phyloP scores from a whole-genome alignment of 768 basidiomycete species.

The Boletus sensibilis region DNA sequence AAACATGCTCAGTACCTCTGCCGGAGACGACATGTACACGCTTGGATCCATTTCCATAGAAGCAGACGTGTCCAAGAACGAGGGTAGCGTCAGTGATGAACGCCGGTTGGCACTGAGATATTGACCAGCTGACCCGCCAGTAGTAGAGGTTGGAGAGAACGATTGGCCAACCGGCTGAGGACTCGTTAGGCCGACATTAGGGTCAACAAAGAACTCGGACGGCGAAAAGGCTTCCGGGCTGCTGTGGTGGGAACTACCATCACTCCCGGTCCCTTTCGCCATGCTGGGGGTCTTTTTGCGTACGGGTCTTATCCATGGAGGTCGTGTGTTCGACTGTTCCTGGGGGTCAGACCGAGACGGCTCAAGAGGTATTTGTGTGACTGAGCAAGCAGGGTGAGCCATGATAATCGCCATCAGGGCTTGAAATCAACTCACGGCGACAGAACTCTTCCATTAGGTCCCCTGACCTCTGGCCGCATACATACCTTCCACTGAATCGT shows the following conservation, averaged over 20 bases:
- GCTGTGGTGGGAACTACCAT: slow-evolving; percentile 43
- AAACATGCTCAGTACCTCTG: slow-evolving; percentile 64
- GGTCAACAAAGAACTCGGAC: slow-evolving; percentile 61
- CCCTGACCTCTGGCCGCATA: slow-evolving; percentile 86
- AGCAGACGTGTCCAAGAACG: slow-evolving; percentile 30
- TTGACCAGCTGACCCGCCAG: slow-evolving; percentile 14
- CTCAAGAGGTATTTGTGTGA: slow-evolving; percentile 86
- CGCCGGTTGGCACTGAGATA: slow-evolving; percentile 28
- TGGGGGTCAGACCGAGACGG: slow-evolving; percentile 52
- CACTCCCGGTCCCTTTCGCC: slow-evolving; percentile 46
- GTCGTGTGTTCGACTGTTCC: slow-evolving; percentile 50
- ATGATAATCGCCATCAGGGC: background rate
- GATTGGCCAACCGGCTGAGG: slow-evolving; percentile 23
- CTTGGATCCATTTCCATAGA: slow-evolving; percentile 49
- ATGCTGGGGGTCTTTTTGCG: slow-evolving; percentile 65
- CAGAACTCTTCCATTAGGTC: slow-evolving; percentile 97
- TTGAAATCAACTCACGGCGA: slow-evolving; percentile 52
- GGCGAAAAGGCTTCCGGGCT: slow-evolving; percentile 69
- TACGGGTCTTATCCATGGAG: slow-evolving; percentile 88
- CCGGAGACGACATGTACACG: slow-evolving; percentile 53
- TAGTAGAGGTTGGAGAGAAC: slow-evolving; percentile 24
- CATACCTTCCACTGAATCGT: slow-evolving; percentile 87
- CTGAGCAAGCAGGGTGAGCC: slow-evolving; percentile 36
- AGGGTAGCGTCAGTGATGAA: slow-evolving; percentile 22
- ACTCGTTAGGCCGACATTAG: slow-evolving; percentile 25